These are phyloP conservation scores for Rhizomucor miehei DNA, from an alignment of 371 early-diverging fungal species.

Conservation along the genomic window DNA sequence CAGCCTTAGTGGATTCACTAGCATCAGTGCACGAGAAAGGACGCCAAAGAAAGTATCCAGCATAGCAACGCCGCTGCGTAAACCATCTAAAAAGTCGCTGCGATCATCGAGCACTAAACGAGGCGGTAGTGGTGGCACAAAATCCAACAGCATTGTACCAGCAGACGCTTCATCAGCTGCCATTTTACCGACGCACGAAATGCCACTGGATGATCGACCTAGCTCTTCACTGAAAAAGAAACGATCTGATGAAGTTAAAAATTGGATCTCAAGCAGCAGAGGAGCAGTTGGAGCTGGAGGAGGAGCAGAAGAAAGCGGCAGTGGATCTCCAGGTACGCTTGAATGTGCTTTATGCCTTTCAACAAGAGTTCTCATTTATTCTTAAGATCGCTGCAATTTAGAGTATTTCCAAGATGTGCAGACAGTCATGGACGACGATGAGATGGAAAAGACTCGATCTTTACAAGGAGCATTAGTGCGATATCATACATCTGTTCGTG, in stretches of 20 bases:
- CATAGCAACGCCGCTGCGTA: slow-evolving; percentile 7
- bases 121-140: slow-evolving; percentile 4
- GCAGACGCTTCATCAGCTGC: slow-evolving; percentile 10
- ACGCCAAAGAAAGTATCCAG: background rate
- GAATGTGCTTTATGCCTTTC: background rate
- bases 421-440: slow-evolving; percentile 16
- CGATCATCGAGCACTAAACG: slow-evolving; percentile 5
- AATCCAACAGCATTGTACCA: slow-evolving; percentile 19
- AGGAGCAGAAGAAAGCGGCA: background rate
- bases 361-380: background rate
- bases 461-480: slow-evolving; percentile 6
- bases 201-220: slow-evolving; percentile 23
- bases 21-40: slow-evolving; percentile 31
- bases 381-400: slow-evolving; percentile 9
- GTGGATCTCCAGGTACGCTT: slow-evolving; percentile 3
- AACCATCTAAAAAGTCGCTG: slow-evolving; percentile 11
- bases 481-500: slow-evolving; percentile 36
- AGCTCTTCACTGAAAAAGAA: slow-evolving; percentile 27
- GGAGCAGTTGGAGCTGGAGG: background rate
- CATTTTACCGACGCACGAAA: slow-evolving; percentile 12
- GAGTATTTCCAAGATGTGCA: slow-evolving; percentile 37
- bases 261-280: slow-evolving; percentile 33
- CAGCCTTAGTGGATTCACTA: slow-evolving; percentile 38
- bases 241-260: slow-evolving; percentile 41
- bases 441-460: slow-evolving; percentile 5